Base-by-base conservation (phyloP, 2,329 filamentous ascomycete genomes). In the Colletotrichum coccodes region DNA sequence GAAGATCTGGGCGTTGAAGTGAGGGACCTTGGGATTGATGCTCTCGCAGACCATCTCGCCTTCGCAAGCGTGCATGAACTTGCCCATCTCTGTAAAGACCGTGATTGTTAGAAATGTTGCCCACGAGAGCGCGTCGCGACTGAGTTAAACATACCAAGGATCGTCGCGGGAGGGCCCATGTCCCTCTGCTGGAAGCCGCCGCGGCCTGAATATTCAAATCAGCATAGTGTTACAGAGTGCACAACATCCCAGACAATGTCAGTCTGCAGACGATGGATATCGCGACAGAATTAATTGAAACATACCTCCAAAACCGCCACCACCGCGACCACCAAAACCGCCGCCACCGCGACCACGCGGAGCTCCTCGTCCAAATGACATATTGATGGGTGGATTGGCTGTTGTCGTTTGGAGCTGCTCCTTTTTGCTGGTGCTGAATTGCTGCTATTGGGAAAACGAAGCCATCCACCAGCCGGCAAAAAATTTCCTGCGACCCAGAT, bases 1-100 rank as follows among this genome's bases (percentile, higher is more conserved):
- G 85, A 96, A 99, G 82, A 99, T 97, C 74, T 94, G 94, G 71
- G 96, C 96, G 86, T 98, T 98, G 91, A 99, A 99, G 86, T 97
- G 97, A 71, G 96, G 96, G 72, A 99, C 92, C 85, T 98, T 98
- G 76, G 92, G 86, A 87, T 98, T 98, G 83, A 92, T 92, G 74
- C 93, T 97, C 83, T 94, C 91, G 92, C 95, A 98, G 75, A 99
- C 92, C 88, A 99, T 96, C 83, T 99, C 96, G 80, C 95, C 95
- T 84, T 99, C 96, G 84, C 93, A 95, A 68, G 94, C 91, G 85
- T 99, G 96, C 80, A 98, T 84, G 83, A 98, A 97, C 73, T 89
- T 90, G 81, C 96, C 96, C 92, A 99, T 94, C 85, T 98, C 96
- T 91, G 60, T 21, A 42, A 28, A 36, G 12, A 76, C 71, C 42